Percentiles rank a stretch among this genome's conserved stretches.
Conservation (phyloP, 1,284 basidiomycete species). For the Sanghuangporus baumii region DNA sequence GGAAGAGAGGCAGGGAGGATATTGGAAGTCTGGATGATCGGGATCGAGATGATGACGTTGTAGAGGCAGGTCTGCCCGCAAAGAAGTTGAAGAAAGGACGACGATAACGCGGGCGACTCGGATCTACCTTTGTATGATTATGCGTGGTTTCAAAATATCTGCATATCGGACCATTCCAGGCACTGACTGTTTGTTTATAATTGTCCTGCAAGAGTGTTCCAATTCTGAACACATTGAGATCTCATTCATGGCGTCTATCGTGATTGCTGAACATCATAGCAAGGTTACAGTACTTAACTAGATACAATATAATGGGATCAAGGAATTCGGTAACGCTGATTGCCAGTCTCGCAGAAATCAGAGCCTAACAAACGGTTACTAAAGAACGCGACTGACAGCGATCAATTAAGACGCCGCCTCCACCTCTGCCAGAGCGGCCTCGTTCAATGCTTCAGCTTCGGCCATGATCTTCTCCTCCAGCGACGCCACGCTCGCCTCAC, state of each 20-base stretch:
- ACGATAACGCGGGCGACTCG: constrained; percentile 18
- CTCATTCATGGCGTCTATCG: too few relatives aligned
- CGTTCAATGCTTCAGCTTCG: constrained; percentile 80
- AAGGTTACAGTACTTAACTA: too few relatives aligned
- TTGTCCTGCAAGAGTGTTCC: not conserved
- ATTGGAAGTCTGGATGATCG: constrained; percentile 57
- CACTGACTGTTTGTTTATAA: not conserved
- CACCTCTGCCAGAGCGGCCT: constrained; percentile 58
- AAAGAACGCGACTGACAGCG: not conserved
- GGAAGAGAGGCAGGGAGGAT: constrained; percentile 49
- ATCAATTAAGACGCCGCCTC: constrained; percentile 30
- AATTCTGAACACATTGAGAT: not conserved
- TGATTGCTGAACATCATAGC: too few relatives aligned
- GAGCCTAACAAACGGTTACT: not conserved
- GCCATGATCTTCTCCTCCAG: constrained; percentile 74
- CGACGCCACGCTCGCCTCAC: constrained; percentile 50
- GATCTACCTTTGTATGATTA: not conserved
- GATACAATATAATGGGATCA: too few relatives aligned
- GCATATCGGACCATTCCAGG: not conserved
- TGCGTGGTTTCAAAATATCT: not conserved
- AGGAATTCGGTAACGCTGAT: too few relatives aligned
- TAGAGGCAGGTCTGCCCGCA: constrained; percentile 74
- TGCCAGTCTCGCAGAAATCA: too few relatives aligned
- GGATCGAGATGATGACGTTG: constrained; percentile 82
- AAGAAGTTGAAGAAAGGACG: constrained; percentile 40